Percentiles rank a stretch among this genome's conserved stretches.
These are phyloP conservation scores for Fusarium sp. DNA, from an alignment of 2,329 filamentous ascomycete genomes.

Conservation along the genomic window DNA sequence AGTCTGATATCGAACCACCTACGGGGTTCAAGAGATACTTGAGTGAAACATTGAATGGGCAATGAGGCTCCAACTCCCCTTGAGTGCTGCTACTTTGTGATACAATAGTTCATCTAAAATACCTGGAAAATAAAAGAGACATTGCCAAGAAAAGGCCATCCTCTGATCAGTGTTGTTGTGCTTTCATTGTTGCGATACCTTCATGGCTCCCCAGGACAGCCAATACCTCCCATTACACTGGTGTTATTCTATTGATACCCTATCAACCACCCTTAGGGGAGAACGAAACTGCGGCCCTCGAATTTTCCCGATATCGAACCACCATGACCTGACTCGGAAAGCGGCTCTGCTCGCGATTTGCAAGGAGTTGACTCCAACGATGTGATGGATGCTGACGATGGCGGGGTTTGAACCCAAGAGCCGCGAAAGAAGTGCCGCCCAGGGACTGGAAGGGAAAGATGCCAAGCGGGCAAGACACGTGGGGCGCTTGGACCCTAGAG, in stretches of 20 bases:
- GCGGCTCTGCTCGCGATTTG: slow-evolving; percentile 20
- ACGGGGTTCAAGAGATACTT: not conserved
- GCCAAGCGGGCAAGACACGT: slow-evolving; percentile 29
- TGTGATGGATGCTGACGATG: slow-evolving; percentile 1
- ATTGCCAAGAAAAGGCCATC: not conserved
- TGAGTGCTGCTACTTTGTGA: not conserved
- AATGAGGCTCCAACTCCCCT: not conserved
- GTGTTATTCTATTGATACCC: not conserved
- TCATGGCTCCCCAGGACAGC: not conserved
- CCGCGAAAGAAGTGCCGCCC: slow-evolving; percentile 16
- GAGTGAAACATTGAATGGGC: not conserved
- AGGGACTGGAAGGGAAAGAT: not conserved
- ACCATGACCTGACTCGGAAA: slow-evolving; percentile 38
- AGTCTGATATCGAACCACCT: slow-evolving; percentile 34
- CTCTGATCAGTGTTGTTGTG: not conserved
- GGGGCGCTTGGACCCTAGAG: slow-evolving; percentile 30
- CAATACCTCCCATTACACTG: not conserved
- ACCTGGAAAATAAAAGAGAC: not conserved
- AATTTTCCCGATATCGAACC: slow-evolving; percentile 28
- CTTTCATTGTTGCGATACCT: not conserved
- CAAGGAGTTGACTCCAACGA: slow-evolving; percentile 9
- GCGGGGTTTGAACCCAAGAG: slow-evolving; percentile 27
- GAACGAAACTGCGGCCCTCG: not conserved
- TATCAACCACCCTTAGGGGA: not conserved
- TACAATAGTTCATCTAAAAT: not conserved